Conservation (phyloP, 495 filamentous ascomycete species). For the Podospora tetraspora region DNA sequence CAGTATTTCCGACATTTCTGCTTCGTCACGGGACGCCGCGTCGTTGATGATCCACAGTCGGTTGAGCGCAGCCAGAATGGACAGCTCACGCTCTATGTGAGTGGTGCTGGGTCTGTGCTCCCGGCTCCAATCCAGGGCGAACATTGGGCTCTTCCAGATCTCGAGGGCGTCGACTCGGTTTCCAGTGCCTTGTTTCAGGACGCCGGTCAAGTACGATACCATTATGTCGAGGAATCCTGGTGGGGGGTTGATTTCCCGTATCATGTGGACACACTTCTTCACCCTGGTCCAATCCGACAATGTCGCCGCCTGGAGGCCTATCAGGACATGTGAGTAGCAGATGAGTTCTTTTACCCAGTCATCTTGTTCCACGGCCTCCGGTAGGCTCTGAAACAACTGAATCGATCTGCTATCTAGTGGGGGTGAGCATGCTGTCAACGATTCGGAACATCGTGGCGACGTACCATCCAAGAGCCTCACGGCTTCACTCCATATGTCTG, state of each 20-base stretch:
- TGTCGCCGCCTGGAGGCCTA: conserved; percentile 43
- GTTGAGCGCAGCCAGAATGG: conserved; percentile 76
- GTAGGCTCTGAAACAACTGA: conserved; percentile 32
- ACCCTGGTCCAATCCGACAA: conserved; percentile 43
- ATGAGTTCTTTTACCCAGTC: conserved; percentile 41
- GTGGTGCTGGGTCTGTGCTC: conserved; percentile 32
- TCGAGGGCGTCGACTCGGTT: conserved; percentile 58
- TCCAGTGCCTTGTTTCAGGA: conserved; percentile 74
- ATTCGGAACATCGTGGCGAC: background rate
- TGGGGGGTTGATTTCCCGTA: conserved; percentile 29
- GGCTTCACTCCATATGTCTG: conserved; percentile 40
- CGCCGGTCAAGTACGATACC: conserved; percentile 64
- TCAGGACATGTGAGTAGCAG: conserved; percentile 44
- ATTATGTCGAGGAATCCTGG: conserved; percentile 35
- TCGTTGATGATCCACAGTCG: conserved; percentile 74
- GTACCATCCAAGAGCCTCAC: conserved; percentile 26
- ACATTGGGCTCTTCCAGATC: conserved; percentile 56
- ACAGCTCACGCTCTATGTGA: conserved; percentile 62
- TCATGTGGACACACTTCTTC: conserved; percentile 36
- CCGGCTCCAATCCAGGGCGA: conserved; percentile 46
- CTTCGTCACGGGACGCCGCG: conserved; percentile 46
- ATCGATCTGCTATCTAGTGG: background rate
- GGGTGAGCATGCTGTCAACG: background rate
- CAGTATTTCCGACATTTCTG: conserved; percentile 51
- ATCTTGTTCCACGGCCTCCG: conserved; percentile 39